These are phyloP conservation scores for Tetrastigma voinierianum DNA, from an alignment of 164 flowering plant genomes.

Conservation along the genomic window DNA sequence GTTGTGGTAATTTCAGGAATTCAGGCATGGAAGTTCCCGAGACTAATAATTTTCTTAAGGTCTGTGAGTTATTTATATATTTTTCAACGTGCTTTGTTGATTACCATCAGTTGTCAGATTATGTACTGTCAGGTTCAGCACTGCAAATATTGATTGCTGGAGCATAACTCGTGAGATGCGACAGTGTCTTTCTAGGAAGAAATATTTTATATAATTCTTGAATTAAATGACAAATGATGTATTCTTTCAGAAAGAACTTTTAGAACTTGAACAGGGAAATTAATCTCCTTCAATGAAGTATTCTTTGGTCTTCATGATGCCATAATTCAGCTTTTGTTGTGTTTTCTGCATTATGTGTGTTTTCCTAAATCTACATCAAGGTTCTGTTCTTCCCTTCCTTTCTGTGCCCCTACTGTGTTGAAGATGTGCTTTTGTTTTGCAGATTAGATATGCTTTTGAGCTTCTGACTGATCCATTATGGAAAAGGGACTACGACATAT, in stretches of 20 bases:
- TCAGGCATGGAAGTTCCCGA: conserved; percentile 43
- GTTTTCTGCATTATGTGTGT: too few relatives aligned
- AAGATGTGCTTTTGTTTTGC: conserved; percentile 17
- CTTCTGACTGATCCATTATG: conserved; percentile 69
- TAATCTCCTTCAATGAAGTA: background rate
- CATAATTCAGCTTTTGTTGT: too few relatives aligned
- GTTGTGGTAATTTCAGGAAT: conserved; percentile 49
- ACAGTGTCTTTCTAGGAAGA: too few relatives aligned
- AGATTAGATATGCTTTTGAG: conserved; percentile 91
- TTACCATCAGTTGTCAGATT: background rate
- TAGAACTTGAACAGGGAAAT: background rate
- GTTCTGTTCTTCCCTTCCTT: background rate
- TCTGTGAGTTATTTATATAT: conserved; percentile 19
- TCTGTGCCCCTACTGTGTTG: background rate
- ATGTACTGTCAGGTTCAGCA: too few relatives aligned
- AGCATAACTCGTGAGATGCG: too few relatives aligned
- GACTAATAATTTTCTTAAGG: conserved; percentile 60
- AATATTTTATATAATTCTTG: too few relatives aligned
- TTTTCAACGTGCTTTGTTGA: background rate
- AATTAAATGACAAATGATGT: too few relatives aligned
- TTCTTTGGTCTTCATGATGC: too few relatives aligned
- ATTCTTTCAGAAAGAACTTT: background rate
- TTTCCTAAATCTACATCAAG: too few relatives aligned
- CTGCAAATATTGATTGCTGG: too few relatives aligned
- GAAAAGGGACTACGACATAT: conserved; percentile 89